Percentiles rank a stretch among this genome's conserved stretches.
These are phyloP conservation scores for Alternaria alternata DNA, from an alignment of 2,329 filamentous ascomycete species.

Conservation along the genomic window DNA sequence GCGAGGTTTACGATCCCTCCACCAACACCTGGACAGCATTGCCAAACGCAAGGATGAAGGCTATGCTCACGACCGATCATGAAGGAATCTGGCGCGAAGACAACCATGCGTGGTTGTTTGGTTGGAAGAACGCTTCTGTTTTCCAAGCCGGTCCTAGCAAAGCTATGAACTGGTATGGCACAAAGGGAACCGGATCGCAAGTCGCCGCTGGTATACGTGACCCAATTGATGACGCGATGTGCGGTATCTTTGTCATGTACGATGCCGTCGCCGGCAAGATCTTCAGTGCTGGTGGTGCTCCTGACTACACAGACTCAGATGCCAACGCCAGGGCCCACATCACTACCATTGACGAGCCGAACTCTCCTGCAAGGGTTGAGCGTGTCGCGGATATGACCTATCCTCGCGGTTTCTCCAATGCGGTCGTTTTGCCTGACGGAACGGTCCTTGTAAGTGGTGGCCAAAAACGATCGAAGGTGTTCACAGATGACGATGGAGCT, in stretches of 20 bases:
- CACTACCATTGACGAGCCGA: slow-evolving; percentile 30
- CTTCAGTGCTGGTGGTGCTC: slow-evolving; percentile 34
- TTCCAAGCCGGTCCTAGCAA: slow-evolving; percentile 37
- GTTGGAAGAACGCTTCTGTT: slow-evolving; percentile 29
- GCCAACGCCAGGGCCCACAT: slow-evolving; percentile 34
- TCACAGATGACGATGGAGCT: slow-evolving; percentile 33
- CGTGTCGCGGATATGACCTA: slow-evolving; percentile 37
- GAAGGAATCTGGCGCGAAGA: slow-evolving; percentile 37
- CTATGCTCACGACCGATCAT: slow-evolving; percentile 32
- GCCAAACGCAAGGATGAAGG: slow-evolving; percentile 23
- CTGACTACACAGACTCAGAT: slow-evolving; percentile 32
- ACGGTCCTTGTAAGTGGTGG: slow-evolving; percentile 39
- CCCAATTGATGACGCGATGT: slow-evolving; percentile 31
- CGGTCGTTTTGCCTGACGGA: slow-evolving; percentile 39
- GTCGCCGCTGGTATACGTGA: slow-evolving; percentile 30
- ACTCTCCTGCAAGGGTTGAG: slow-evolving; percentile 28
- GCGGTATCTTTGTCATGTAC: slow-evolving; percentile 37
- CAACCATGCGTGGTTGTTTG: slow-evolving; percentile 36
- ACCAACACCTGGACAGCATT: slow-evolving; percentile 34
- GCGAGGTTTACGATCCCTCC: slow-evolving; percentile 32
- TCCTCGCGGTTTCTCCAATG: slow-evolving; percentile 34
- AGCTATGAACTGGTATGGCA: slow-evolving; percentile 40
- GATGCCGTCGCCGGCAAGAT: slow-evolving; percentile 35
- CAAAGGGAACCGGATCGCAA: slow-evolving; percentile 27
- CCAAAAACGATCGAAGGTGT: slow-evolving; percentile 32